Percentiles rank a stretch among this genome's conserved stretches.
Evolutionary conservation across 305 asterid genomes (phyloP).

Genomic region (Petunia hybrid): DNA sequence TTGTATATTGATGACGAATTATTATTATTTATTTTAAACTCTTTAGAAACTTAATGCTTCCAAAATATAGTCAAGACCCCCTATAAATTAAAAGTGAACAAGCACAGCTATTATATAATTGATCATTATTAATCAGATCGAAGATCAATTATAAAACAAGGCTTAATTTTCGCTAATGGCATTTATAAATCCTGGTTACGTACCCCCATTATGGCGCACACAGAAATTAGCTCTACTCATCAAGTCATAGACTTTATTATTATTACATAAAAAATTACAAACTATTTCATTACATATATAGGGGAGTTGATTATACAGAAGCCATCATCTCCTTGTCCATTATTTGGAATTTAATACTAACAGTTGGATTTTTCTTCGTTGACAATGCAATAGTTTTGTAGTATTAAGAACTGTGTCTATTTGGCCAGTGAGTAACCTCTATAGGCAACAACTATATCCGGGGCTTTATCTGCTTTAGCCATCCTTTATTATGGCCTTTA

Average conservation of each 20-base stretch:
- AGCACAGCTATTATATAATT: no score
- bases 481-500: not conserved
- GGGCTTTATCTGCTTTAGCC: not conserved
- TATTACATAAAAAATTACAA: not conserved
- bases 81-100: not conserved
- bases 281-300: not conserved
- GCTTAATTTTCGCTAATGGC: not conserved
- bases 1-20: constrained; percentile 5
- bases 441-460: not conserved
- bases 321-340: not conserved
- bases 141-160: constrained; percentile 1
- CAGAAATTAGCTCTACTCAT: not conserved
- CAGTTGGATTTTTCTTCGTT: constrained; percentile 22
- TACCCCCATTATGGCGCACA: constrained; percentile 15
- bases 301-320: constrained; percentile 4
- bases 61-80: not conserved
- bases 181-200: not conserved
- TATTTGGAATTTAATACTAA: not conserved
- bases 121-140: not conserved
- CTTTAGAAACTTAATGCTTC: not conserved
- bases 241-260: not conserved
- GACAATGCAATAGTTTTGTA: constrained; percentile 14
- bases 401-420: constrained; percentile 9
- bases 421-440: constrained; percentile 27
- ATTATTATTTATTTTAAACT: not conserved